These are phyloP conservation scores for Lentinus polychrous DNA, from an alignment of 1,284 basidiomycete genomes.

Conservation along the genomic window DNA sequence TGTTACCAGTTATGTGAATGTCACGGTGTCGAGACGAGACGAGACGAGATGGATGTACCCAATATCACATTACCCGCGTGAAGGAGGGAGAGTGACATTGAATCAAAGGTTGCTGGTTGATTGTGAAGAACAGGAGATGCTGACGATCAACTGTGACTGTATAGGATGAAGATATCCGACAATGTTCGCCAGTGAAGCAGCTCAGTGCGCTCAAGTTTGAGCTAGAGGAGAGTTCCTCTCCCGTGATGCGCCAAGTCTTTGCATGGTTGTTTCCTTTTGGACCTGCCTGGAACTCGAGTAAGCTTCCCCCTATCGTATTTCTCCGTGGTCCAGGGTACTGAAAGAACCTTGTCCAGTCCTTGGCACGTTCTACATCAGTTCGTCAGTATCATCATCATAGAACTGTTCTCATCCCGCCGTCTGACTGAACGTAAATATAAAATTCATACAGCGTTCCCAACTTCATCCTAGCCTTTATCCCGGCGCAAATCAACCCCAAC, in stretches of 20 bases:
- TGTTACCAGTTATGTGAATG: too few species aligned
- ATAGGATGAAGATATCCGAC: constrained; percentile 31
- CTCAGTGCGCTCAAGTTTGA: constrained; percentile 52
- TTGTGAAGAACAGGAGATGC: too few species aligned
- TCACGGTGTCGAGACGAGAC: too few species aligned
- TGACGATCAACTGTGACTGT: not conserved
- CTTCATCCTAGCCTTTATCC: constrained; percentile 87
- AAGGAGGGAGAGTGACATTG: too few species aligned
- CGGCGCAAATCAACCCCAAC: constrained; percentile 73
- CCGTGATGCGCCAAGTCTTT: constrained; percentile 72
- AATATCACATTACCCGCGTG: too few species aligned
- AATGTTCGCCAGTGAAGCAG: constrained; percentile 43
- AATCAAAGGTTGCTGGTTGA: too few species aligned
- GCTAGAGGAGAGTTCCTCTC: constrained; percentile 57
- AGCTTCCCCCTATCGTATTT: constrained; percentile 16
- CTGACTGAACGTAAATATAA: not conserved
- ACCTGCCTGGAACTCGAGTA: constrained; percentile 78
- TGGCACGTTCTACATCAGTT: constrained; percentile 91
- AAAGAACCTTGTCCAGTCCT: constrained; percentile 40
- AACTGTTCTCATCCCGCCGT: constrained; percentile 14
- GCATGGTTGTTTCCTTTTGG: constrained; percentile 79
- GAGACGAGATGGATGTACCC: too few species aligned
- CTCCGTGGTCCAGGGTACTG: constrained; percentile 1
- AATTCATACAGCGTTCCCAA: constrained; percentile 67
- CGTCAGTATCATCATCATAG: constrained; percentile 42